Evolutionary conservation across 805 yeast species (phyloP), one percentile per base, ranked within the genome.

Genomic region (Teunomyces panamensis): DNA sequence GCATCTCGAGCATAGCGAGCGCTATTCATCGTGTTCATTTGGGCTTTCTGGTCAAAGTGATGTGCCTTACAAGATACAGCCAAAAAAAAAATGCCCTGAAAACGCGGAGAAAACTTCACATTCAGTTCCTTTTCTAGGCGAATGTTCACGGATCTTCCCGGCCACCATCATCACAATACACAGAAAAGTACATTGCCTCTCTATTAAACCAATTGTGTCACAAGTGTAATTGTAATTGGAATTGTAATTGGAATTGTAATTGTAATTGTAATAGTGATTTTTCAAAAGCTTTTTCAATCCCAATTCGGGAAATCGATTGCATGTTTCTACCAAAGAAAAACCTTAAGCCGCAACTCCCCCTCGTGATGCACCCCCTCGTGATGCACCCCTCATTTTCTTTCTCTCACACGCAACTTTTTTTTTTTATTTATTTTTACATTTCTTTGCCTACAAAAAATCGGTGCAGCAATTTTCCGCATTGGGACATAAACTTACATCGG

Each of bases 1-100:
- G 66, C 68, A 26, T 65, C 67, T n/a, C 58, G 50, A 9, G 70
- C 68, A 36, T 56, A 56, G 30, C 50, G 56, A 13, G 60, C 59
- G 16, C 58, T 54, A 35, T 45, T 55, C 63, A 58, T 56, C 8
- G 39, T 9, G 24, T 34, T 34, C 39, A 34, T 13, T 34, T 34
- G 20, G n/a, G 10, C 20, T 10, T 13, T 11, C 10, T 17, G 16
- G 7, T 20, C 14, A 17, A 17, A 16, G 39, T 14, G 27, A 11
- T 17, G 39, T 34, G 39, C 39, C 17, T n/a, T 11, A 34, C 24
- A 17, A 34, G n/a, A 5, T 34, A 4, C 37, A 3, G 5, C 24
- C 24, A 20, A 20, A 16, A 16, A 34, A 17, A 34, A 16, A 34
- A 34, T 34, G 8, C 16, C 14, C 39, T 13, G 20, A 35, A 35